Conservation (phyloP, 345 rosid genomes). For the Acer negundo region DNA sequence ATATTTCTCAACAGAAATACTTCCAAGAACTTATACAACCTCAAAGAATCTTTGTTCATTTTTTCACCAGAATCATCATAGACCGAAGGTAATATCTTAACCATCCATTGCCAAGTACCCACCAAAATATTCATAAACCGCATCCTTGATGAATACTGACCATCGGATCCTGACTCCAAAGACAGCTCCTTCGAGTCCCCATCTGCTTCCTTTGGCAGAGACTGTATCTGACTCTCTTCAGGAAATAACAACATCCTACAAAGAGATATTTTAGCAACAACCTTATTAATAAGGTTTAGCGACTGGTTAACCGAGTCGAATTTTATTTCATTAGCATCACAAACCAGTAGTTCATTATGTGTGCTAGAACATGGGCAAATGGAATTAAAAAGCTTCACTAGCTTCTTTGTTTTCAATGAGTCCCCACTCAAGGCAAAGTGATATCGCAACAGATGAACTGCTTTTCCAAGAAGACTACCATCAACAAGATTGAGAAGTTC, state of each 20-base stretch:
- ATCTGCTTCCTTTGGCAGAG: conserved; percentile 33
- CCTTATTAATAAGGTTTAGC: conserved; percentile 56
- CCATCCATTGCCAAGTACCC: conserved; percentile 60
- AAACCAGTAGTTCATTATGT: conserved; percentile 56
- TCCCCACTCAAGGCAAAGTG: conserved; percentile 55
- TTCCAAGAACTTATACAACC: conserved; percentile 65
- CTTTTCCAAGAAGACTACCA: conserved; percentile 72
- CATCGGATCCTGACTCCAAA: conserved; percentile 29
- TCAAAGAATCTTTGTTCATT: conserved; percentile 36
- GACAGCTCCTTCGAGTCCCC: conserved; percentile 32
- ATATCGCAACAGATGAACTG: conserved; percentile 58
- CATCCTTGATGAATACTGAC: conserved; percentile 45
- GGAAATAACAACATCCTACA: conserved; percentile 64
- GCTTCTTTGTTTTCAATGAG: conserved; percentile 43
- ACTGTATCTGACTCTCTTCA: conserved; percentile 31
- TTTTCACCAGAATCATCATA: conserved; percentile 32
- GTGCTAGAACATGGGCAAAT: conserved; percentile 38
- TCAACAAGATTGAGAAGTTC: conserved; percentile 54
- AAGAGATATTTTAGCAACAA: conserved; percentile 60
- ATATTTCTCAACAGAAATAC: conserved; percentile 64
- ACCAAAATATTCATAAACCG: conserved; percentile 54
- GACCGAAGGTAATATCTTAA: conserved; percentile 47
- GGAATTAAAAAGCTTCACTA: conserved; percentile 55
- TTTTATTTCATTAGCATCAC: conserved; percentile 45
- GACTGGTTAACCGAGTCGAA: conserved; percentile 44